Evolutionary conservation across 306 rosid genomes (phyloP), one percentile per base, ranked within the genome.

Genomic region (Sechiopsis laciniata): DNA sequence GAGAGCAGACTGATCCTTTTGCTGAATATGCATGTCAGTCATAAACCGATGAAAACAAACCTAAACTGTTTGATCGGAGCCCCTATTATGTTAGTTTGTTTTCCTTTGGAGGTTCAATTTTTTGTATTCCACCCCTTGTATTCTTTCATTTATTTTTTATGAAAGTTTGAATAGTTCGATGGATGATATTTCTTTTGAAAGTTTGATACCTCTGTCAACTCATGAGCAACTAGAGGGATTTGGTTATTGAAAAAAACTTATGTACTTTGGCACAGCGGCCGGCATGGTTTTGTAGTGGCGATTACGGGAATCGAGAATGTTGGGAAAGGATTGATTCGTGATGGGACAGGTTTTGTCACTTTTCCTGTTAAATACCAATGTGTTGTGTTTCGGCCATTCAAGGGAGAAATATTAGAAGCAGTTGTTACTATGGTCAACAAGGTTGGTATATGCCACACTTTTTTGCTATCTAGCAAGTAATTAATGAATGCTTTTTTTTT

Each of bases 351-450:
- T 12, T 94, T 91, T 77, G 97, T 94, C 42, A 77, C 99, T 45
- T 94, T 94, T 82, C 99, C 99, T 0, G 90, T 94, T 6, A 94
- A 94, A 87, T 94, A 94, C 73, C 99, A 88, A 79, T 94, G 99
- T 84, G 99, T 94, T 72, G 99, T 91, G 29, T 91, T 94, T 75
- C 83, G 97, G 81, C 97, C 99, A 52, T 94, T 94, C 78, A 91
- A 94, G 53, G 97, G 99, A 75, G 99, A 94, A 85, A 91, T 94
- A 60, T 83, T 94, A 72, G 97, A 94, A 83, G 97, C 96, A 73
- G 97, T 94, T 78, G 99, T 94, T 70, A 86, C 95, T 11, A 91
- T 89, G 96, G 99, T 94, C 65, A 91, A 94, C 88, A 94, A 94
- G 97, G 97, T 92, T 74, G 3, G 10, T 35, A 32, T 70, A 13